phyloP scores from a whole-genome alignment of 164 flowering plant genomes.

The Chimonanthus salicifolius region DNA sequence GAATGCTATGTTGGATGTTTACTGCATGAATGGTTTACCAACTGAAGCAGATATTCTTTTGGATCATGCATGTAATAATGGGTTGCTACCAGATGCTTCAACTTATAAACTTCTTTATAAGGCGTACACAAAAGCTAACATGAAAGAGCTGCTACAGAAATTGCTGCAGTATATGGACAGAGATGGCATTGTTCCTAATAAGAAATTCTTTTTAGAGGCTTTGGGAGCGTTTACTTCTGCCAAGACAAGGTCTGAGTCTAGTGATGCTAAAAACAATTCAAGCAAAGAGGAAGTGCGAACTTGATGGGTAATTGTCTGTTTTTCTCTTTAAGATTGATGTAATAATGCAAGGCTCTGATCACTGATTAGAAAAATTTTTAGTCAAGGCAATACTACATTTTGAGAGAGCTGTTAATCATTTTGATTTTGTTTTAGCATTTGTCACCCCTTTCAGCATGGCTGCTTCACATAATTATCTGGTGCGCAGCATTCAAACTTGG shows the following conservation, averaged over 20 bases:
- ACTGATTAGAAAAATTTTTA: not conserved
- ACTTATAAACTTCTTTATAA: slow-evolving; percentile 89
- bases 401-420: not conserved
- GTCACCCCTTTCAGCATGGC: not conserved
- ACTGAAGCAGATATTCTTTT: slow-evolving; percentile 66
- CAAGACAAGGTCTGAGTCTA: slow-evolving; percentile 20
- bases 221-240: slow-evolving; percentile 61
- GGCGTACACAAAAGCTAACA: slow-evolving; percentile 74
- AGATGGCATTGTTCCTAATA: slow-evolving; percentile 81
- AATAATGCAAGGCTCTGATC: not conserved
- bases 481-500: not conserved
- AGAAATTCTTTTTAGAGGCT: slow-evolving; percentile 88
- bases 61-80: slow-evolving; percentile 29
- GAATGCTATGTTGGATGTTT: slow-evolving; percentile 86
- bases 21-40: slow-evolving; percentile 70
- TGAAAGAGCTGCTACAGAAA: slow-evolving; percentile 61
- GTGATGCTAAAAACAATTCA: slow-evolving; percentile 9
- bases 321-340: not conserved
- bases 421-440: not conserved
- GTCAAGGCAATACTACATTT: not conserved
- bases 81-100: slow-evolving; percentile 48
- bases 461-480: not conserved
- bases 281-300: not conserved
- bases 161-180: slow-evolving; percentile 62
- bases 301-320: not conserved